Percentiles rank a stretch among this genome's conserved stretches.
These are phyloP conservation scores for Rubroshorea leprosula DNA, from an alignment of 345 rosid species.

Conservation along the genomic window DNA sequence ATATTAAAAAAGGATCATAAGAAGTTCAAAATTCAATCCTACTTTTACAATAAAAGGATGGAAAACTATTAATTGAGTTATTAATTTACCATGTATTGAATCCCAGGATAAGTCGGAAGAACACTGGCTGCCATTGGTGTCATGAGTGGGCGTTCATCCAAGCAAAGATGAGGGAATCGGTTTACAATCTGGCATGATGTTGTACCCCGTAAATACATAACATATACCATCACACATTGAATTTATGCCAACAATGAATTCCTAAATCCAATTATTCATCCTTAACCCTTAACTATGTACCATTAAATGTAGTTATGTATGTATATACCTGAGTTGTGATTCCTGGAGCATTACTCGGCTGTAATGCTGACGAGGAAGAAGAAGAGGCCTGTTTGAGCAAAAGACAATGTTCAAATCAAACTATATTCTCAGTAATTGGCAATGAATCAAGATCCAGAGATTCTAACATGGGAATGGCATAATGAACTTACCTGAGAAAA, in stretches of 20 bases:
- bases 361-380: neutral
- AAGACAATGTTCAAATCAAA: no score
- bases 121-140: neutral
- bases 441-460: no score
- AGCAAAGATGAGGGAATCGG: neutral
- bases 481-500: neutral
- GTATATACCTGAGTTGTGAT: no score
- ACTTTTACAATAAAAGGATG: neutral
- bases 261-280: no score
- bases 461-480: no score
- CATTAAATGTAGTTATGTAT: no score
- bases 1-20: no score
- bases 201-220: neutral
- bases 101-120: neutral
- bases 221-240: no score
- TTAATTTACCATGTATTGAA: conserved; percentile 1
- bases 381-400: neutral
- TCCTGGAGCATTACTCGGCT: neutral
- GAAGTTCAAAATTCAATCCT: no score
- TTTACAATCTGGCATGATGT: neutral
- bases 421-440: no score
- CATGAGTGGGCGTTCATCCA: neutral
- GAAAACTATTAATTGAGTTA: neutral
- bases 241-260: no score
- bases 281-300: no score